phyloP scores from a whole-genome alignment of 106 monocot genomes.

The Platanthera zijinensis region DNA sequence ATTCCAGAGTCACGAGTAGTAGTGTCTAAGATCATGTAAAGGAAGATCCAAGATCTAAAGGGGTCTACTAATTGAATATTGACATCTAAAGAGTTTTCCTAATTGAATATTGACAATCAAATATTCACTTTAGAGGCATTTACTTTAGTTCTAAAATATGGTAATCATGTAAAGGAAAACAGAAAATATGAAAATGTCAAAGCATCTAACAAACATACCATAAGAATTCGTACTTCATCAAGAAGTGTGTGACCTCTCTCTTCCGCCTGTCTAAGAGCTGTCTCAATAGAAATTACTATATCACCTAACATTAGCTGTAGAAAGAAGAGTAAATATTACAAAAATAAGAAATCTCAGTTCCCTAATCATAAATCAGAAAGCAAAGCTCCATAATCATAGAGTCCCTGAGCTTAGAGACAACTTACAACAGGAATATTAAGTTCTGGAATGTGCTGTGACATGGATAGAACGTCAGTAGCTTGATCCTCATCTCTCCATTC shows the following conservation, averaged over 20 bases:
- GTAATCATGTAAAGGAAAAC: neutral
- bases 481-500: slow-evolving; percentile 89
- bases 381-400: neutral
- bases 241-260: slow-evolving; percentile 77
- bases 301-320: slow-evolving; percentile 76
- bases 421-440: slow-evolving; percentile 77
- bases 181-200: neutral
- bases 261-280: slow-evolving; percentile 75
- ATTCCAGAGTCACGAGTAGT: too few species aligned
- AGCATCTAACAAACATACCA: slow-evolving; percentile 30
- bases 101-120: neutral
- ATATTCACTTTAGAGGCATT: neutral
- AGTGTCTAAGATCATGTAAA: too few species aligned
- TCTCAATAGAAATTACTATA: slow-evolving; percentile 81
- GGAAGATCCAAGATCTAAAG: neutral
- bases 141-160: neutral
- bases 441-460: slow-evolving; percentile 84
- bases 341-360: neutral
- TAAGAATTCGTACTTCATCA: slow-evolving; percentile 80
- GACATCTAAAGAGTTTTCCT: neutral
- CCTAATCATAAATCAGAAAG: neutral
- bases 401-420: neutral
- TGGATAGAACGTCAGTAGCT: slow-evolving; percentile 81
- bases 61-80: neutral
- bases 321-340: slow-evolving; percentile 4